phyloP scores from a whole-genome alignment of 306 rosid genomes.

The Dalbergia cochinchinensis region DNA sequence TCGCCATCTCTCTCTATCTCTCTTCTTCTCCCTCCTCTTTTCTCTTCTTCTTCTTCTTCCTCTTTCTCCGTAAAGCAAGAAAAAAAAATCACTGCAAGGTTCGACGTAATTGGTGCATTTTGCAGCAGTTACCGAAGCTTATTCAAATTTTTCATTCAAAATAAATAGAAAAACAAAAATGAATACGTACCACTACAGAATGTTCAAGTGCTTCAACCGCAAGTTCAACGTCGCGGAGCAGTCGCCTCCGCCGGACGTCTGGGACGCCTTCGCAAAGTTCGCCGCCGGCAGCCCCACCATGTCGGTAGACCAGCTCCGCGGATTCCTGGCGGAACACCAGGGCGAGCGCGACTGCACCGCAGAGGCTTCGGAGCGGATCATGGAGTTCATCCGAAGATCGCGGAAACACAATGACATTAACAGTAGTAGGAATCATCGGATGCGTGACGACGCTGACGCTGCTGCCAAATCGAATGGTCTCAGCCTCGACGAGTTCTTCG shows the following conservation, averaged over 20 bases:
- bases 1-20: background rate
- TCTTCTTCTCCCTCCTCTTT: background rate
- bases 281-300: slow-evolving; percentile 50
- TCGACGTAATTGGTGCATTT: too few species aligned
- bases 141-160: too few species aligned
- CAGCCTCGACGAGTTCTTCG: slow-evolving; percentile 68
- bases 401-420: slow-evolving; percentile 22
- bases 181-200: slow-evolving; percentile 59
- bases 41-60: background rate
- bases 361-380: slow-evolving; percentile 51
- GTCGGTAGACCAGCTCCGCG: slow-evolving; percentile 64
- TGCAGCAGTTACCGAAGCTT: too few species aligned
- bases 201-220: slow-evolving; percentile 71
- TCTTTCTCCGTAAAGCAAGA: background rate
- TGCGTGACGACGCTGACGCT: background rate
- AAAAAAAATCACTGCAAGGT: background rate
- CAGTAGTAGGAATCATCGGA: too few species aligned
- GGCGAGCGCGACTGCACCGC: slow-evolving; percentile 51
- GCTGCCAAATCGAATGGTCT: slow-evolving; percentile 31
- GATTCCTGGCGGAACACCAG: slow-evolving; percentile 66
- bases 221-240: slow-evolving; percentile 59
- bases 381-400: slow-evolving; percentile 46
- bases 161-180: too few species aligned
- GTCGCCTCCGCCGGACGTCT: slow-evolving; percentile 70
- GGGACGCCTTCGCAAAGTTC: slow-evolving; percentile 55